Base-by-base conservation (phyloP, 1,284 basidiomycete genomes). In the Tausonia pullulans region DNA sequence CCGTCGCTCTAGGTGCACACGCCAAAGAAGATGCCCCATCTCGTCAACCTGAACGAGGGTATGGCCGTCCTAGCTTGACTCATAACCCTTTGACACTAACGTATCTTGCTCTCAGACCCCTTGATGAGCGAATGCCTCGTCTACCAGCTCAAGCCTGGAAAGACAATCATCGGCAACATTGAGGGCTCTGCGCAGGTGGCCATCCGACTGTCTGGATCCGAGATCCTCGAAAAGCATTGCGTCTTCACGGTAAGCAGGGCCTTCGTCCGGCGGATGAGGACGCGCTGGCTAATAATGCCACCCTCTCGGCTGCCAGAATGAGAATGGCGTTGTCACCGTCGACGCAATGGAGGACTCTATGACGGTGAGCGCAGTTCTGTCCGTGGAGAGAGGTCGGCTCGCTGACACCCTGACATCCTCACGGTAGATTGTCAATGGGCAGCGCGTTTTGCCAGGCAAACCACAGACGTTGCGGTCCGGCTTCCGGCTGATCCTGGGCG, bases 11-110 rank as follows among this genome's bases (percentile, higher is more conserved):
- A 75, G 16, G 91, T 98, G 60, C 92, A 97, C 79, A 94, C 95
- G n/a, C 95, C 95, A n/a, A 98, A 97, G 81, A 92, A 87, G 84
- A 92, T 91, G 84, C 93, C 94, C 3, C 92, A 95, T 78, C 79
- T 97, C 68, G 93, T 97, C 72, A 97, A 97, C 76, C 78, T 97
- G 84, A 93, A 93, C 75, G 90, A 74, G 60, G 27, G 27, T 27
- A 27, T 27, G 27, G 2, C 27, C 27, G 27, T 27, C 27, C 27
- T 2, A 27, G 1, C 27, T 27, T 27, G 27, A 27, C 27, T 2
- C 27, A 27, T 27, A 27, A 27, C 27, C 27, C 2, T 27, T 27
- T 27, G 27, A 27, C 1, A 27, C 27, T 27, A 27, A 27, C 27
- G 27, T 27, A 27, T 27, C 27, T 27, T 27, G 27, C 27, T 27